phyloP scores from a whole-genome alignment of 1,284 basidiomycete genomes.

The Cystobasidium pallidum region DNA sequence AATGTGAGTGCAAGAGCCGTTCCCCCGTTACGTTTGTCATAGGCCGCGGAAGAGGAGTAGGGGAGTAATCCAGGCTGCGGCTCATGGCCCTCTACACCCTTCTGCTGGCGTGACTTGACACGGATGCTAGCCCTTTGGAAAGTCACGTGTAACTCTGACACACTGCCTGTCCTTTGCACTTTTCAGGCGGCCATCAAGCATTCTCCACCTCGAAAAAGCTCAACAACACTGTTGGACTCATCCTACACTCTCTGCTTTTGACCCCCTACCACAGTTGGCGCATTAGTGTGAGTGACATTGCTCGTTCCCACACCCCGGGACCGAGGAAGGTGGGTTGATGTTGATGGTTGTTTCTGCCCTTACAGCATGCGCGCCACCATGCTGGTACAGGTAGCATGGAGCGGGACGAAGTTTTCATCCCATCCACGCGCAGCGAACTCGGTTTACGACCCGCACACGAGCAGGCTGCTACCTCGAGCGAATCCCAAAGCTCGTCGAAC shows the following conservation, averaged over 20 bases:
- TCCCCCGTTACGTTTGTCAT: too few species aligned
- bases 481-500: constrained; percentile 54
- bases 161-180: not conserved
- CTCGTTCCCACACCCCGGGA: too few species aligned
- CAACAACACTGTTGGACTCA: constrained; percentile 93
- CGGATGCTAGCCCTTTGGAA: too few species aligned
- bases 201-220: constrained; percentile 93
- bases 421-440: constrained; percentile 76
- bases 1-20: constrained; percentile 47
- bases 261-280: constrained; percentile 99
- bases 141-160: not conserved
- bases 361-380: constrained; percentile 86
- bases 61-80: too few species aligned
- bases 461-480: constrained; percentile 60
- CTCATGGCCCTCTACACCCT: too few species aligned
- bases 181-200: constrained; percentile 80
- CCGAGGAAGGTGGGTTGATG: too few species aligned
- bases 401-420: constrained; percentile 96
- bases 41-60: too few species aligned
- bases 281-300: constrained; percentile 64
- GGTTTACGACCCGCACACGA: constrained; percentile 65
- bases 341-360: too few species aligned
- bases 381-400: constrained; percentile 93
- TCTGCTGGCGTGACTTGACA: too few species aligned
- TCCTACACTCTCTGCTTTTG: constrained; percentile 88